Evolutionary conservation across 495 filamentous ascomycete genomes (phyloP), one percentile per base, ranked within the genome.

Genomic region (Aspergillus mulundensis): DNA sequence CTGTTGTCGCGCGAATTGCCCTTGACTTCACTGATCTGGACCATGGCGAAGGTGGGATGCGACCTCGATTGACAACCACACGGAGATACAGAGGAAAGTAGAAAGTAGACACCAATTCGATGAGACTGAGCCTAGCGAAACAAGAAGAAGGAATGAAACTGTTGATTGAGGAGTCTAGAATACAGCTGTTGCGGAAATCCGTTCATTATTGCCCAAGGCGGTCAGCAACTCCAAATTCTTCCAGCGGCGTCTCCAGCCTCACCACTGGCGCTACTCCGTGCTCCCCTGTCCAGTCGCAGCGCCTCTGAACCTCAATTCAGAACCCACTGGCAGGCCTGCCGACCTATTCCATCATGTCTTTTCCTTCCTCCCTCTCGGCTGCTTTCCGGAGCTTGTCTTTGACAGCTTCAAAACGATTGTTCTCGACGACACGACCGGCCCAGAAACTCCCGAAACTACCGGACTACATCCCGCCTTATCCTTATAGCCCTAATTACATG

Each of bases 1-100:
- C 95, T 85, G 73, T 94, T 91, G 71, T 96, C 91, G 79, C 94
- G 91, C 75, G 87, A 86, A 76, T 90, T 92, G 77, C 88, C 87
- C 77, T 95, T 95, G 64, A 96, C 90, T 79, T 97, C 93, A 73
- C 87, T 91, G 77, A 97, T 95, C 68, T 91, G 88, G 53, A 96
- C 91, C 90, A 95, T 95, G 70, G 52, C 71, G 60, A 53, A 57
- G n/a, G 30, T 61, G 45, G 60, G 65, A 55, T 64, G 62, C 54
- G 64, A 60, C 66, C 63, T 64, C 44, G 51, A 40, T 59, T 34
- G 15, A 46, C 55, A 67, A 65, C 61, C 65, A 68, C 57, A 40
- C 39, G 46, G 43, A 21, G 44, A n/a, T 21, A 15, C 18, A 32
- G 28, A 20, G 5, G 48, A 18, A n/a, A 25, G 18, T 36, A 42